These are phyloP conservation scores for Acer campestre DNA, from an alignment of 345 rosid species.

Conservation along the genomic window DNA sequence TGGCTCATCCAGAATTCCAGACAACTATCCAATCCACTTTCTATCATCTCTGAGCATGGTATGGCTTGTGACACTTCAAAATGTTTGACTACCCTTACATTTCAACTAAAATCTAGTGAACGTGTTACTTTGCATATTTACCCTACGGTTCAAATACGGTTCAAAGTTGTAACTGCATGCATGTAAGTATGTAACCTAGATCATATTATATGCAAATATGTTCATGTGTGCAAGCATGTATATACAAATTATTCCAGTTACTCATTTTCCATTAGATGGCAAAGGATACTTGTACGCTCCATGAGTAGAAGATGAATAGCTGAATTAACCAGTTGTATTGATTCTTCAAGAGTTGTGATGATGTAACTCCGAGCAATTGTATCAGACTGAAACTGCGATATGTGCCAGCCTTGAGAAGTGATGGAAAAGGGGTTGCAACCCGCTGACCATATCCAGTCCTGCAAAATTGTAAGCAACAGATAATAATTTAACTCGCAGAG, in stretches of 20 bases:
- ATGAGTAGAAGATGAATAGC: conserved; percentile 75
- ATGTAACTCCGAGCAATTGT: conserved; percentile 92
- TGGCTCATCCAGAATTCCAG: neutral
- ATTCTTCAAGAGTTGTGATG: conserved; percentile 86
- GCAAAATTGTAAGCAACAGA: conserved; percentile 28
- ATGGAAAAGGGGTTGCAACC: conserved; percentile 89
- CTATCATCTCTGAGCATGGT: neutral
- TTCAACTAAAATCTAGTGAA: neutral
- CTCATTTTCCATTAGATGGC: conserved; percentile 12
- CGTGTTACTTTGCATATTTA: neutral
- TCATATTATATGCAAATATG: neutral
- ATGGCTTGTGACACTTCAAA: neutral
- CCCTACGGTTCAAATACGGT: neutral
- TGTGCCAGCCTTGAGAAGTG: conserved; percentile 88
- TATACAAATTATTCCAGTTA: neutral
- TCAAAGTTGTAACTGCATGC: neutral
- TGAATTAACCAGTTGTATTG: conserved; percentile 77
- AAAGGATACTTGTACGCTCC: conserved; percentile 97
- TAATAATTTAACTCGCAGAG: neutral
- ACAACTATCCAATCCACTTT: neutral
- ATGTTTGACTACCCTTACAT: neutral
- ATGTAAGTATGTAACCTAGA: neutral
- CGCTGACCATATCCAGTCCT: conserved; percentile 99
- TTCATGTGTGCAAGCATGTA: neutral
- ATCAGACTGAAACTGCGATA: conserved; percentile 89